A percentile compares a stretch with the other conserved stretches of the same genome.
These are phyloP conservation scores for Lactarius quietus DNA, from an alignment of 768 basidiomycete species.

Conservation along the genomic window DNA sequence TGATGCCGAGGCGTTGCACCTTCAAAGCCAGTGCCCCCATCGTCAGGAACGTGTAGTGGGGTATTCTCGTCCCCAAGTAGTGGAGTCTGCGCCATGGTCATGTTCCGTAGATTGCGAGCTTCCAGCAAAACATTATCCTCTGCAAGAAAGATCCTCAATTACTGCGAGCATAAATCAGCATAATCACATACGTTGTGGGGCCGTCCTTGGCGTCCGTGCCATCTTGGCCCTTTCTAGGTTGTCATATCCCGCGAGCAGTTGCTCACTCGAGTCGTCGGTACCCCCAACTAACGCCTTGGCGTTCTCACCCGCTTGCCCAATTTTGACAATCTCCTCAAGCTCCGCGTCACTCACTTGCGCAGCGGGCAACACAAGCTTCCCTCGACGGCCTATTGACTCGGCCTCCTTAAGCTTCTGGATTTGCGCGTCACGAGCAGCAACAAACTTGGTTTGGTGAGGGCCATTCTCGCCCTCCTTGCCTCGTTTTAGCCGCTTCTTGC, in stretches of 20 bases:
- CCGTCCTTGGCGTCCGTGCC: constrained; percentile 93
- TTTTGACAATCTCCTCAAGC: constrained; percentile 97
- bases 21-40: constrained; percentile 90
- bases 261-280: constrained; percentile 81
- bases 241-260: constrained; percentile 89
- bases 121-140: constrained; percentile 95
- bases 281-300: constrained; percentile 81
- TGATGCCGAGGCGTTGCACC: constrained; percentile 92
- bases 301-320: constrained; percentile 87
- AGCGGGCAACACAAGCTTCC: constrained; percentile 77
- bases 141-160: constrained; percentile 34
- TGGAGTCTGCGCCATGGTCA: constrained; percentile 91
- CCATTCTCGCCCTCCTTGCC: constrained; percentile 61
- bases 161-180: constrained; percentile 8
- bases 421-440: constrained; percentile 95
- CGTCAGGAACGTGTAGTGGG: constrained; percentile 69
- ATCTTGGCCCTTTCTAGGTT: constrained; percentile 82
- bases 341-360: constrained; percentile 95
- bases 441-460: constrained; percentile 85
- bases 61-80: constrained; percentile 97
- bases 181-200: constrained; percentile 66
- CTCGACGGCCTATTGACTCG: constrained; percentile 85
- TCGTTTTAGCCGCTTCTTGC: constrained; percentile 83
- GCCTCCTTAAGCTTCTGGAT: constrained; percentile 98
- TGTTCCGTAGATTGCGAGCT: constrained; percentile 91